A percentile compares a stretch with the other conserved stretches of the same genome.
Conservation (phyloP, 2,329 filamentous ascomycete species). For the Chaetomium sp. region DNA sequence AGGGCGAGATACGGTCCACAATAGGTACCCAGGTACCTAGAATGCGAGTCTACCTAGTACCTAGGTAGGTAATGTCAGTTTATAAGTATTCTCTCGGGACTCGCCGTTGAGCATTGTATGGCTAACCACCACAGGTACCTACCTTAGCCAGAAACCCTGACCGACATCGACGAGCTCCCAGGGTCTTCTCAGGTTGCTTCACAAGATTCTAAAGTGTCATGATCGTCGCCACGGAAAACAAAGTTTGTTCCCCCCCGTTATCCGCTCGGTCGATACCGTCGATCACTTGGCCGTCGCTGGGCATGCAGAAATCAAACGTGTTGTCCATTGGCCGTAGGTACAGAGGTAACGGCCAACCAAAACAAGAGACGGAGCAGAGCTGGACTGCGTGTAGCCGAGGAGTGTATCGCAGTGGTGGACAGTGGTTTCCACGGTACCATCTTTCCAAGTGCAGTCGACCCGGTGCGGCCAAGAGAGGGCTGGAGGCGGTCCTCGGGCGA, state of each 20-base stretch:
- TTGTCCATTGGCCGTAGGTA: too few relatives aligned
- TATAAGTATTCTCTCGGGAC: too few relatives aligned
- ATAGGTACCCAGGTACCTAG: too few relatives aligned
- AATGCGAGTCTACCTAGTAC: too few relatives aligned
- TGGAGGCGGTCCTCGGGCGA: neutral
- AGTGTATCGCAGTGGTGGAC: too few relatives aligned
- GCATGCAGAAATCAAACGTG: conserved; percentile 36
- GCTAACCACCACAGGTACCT: too few relatives aligned
- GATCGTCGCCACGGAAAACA: conserved; percentile 40
- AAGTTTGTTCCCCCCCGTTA: conserved; percentile 42
- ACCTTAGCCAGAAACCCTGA: conserved; percentile 37
- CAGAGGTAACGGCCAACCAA: too few relatives aligned
- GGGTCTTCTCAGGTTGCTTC: conserved; percentile 46
- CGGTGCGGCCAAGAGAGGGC: neutral
- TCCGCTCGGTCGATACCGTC: conserved; percentile 5
- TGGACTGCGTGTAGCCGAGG: too few relatives aligned
- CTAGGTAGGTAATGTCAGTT: too few relatives aligned
- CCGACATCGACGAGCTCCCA: conserved; percentile 43
- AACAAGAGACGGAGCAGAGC: too few relatives aligned
- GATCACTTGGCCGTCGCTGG: conserved; percentile 45
- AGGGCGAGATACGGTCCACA: too few relatives aligned
- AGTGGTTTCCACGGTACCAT: neutral
- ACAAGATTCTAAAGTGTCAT: conserved; percentile 43
- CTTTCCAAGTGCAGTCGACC: neutral
- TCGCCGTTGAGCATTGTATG: too few relatives aligned